Evolutionary conservation across 192 early-diverging fungal species (phyloP), one percentile per base, ranked within the genome.

Genomic region (Coemansia asiatica): DNA sequence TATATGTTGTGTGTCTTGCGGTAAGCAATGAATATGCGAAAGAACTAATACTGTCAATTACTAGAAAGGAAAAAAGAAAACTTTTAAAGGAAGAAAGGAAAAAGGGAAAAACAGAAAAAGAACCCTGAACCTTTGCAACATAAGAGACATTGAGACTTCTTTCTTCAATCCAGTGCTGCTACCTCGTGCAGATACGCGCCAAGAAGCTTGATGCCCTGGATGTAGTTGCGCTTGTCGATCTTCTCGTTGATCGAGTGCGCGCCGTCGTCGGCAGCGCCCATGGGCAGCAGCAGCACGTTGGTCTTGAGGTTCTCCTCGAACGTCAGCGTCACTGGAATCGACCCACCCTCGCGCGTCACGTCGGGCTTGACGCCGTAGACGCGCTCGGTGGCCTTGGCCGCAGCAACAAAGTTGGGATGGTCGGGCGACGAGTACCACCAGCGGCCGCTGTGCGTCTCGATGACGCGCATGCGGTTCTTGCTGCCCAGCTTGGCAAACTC

Each of bases 171-270:
- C 48, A 82, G 57, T 27, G 76, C 74, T 0, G 95, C 86, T 60
- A 97, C 69, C 83, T 97, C 95, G 75, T 96, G 86, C 33, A 97
- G 86, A 71, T 97, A 97, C 21, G 89, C 85, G 57, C 91, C 91
- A 36, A 95, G 81, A 55, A 96, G 84, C 85, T 98, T 97, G 85
- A 93, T 98, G 58, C 96, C 96, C 72, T 92, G 82, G 62, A 97
- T 90, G 79, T 94, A 97, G 85, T 97, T 98, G 72, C 84, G 87
- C 54, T 83, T 85, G 81, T 96, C 92, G 63, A 98, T 75, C 82
- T 96, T 97, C 82, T 98, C 96, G 84, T 97, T 96, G 82, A 92
- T 96, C 15, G 93, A 94, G 85, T 98, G 96, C 16, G 95, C 96
- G 67, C 96, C 96, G 63, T 95, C 94, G 79, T 94, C 94, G 67